Evolutionary conservation across 208 protist species (phyloP).

Genomic region (Trypanosoma grayi): DNA sequence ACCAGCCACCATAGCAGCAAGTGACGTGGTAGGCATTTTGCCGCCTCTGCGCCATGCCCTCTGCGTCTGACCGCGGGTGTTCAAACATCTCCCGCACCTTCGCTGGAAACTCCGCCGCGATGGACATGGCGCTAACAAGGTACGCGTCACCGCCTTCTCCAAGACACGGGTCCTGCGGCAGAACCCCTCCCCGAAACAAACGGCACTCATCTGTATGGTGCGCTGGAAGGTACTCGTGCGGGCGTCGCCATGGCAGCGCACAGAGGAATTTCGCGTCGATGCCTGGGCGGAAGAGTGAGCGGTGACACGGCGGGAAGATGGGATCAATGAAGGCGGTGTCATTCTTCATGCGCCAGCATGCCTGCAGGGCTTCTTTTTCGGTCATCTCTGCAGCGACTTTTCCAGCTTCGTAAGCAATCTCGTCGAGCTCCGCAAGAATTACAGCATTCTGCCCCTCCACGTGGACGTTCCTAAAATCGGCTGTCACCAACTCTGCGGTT

Average conservation of each 20-base stretch:
- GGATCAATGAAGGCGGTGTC: conserved; percentile 34
- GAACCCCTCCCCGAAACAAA: conserved; percentile 31
- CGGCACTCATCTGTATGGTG: conserved; percentile 21
- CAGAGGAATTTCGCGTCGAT: not conserved
- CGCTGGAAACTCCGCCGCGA: conserved; percentile 41
- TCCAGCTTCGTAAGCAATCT: not conserved
- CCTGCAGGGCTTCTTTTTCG: not conserved
- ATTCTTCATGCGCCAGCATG: conserved; percentile 9
- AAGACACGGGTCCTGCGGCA: conserved; percentile 31
- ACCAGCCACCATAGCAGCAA: conserved; percentile 84
- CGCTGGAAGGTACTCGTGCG: not conserved
- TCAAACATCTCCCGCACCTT: conserved; percentile 57
- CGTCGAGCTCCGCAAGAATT: not conserved
- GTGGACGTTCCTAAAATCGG: not conserved
- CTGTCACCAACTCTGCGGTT: not conserved
- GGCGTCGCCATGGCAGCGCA: not conserved
- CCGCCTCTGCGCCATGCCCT: conserved; percentile 37
- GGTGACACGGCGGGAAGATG: conserved; percentile 24
- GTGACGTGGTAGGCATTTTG: conserved; percentile 76
- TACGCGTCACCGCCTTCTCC: conserved; percentile 77
- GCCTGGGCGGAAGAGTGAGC: conserved; percentile 26
- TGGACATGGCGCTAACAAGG: conserved; percentile 69
- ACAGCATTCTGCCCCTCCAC: not conserved
- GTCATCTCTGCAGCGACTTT: not conserved
- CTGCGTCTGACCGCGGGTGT: conserved; percentile 40